A percentile compares a stretch with the other conserved stretches of the same genome.
These are phyloP conservation scores for Candida ortonii DNA, from an alignment of 805 yeast genomes.

Conservation along the genomic window DNA sequence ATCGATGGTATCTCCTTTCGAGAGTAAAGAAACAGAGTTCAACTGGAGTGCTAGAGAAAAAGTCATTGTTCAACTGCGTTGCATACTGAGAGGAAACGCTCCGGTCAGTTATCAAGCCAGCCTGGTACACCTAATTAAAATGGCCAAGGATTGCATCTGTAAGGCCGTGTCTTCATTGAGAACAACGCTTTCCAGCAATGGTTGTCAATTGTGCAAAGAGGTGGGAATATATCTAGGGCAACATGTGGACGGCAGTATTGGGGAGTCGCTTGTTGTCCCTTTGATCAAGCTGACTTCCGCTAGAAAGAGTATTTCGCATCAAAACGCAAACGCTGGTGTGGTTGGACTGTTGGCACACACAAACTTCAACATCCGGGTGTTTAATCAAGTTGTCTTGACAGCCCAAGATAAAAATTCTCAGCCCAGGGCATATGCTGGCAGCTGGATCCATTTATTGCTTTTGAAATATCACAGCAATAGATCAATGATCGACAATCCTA, in stretches of 20 bases:
- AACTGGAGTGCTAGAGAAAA: constrained; percentile 82
- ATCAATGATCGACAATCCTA: constrained; percentile 28
- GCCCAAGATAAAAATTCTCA: constrained; percentile 67
- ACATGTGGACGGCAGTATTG: constrained; percentile 41
- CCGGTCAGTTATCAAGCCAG: constrained; percentile 34
- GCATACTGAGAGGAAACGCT: constrained; percentile 57
- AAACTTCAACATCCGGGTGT: constrained; percentile 49
- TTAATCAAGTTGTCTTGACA: constrained; percentile 48
- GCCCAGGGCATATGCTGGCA: constrained; percentile 66
- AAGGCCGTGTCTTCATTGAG: constrained; percentile 73
- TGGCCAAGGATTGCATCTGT: constrained; percentile 55
- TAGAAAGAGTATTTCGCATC: constrained; percentile 62
- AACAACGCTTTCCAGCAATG: constrained; percentile 75
- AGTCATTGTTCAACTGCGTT: constrained; percentile 53
- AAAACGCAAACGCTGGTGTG: constrained; percentile 52
- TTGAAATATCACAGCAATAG: constrained; percentile 45
- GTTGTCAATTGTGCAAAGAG: constrained; percentile 77
- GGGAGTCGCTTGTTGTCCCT: constrained; percentile 48
- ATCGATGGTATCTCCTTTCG: constrained; percentile 41
- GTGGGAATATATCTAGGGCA: constrained; percentile 40
- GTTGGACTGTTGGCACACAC: constrained; percentile 55
- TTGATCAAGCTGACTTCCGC: constrained; percentile 54
- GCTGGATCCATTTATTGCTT: constrained; percentile 65
- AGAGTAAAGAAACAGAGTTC: constrained; percentile 77
- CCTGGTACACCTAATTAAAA: constrained; percentile 31